Evolutionary conservation across 2,329 filamentous ascomycete genomes (phyloP), one percentile per base, ranked within the genome.

Genomic region (Verticillium dahliae): DNA sequence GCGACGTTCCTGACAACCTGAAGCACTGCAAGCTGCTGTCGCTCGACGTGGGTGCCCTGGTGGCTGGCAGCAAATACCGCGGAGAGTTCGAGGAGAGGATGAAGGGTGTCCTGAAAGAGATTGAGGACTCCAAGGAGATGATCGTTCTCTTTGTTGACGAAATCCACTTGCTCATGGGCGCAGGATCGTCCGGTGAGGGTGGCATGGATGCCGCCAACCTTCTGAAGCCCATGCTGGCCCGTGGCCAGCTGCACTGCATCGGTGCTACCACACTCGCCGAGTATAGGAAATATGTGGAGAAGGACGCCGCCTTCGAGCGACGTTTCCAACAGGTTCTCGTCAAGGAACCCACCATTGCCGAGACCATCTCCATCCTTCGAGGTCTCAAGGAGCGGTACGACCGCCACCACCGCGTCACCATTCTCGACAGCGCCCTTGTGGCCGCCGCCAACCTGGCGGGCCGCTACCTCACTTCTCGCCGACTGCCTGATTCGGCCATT

Each of bases 61-160:
- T 99, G 65, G 95, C 95, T 62, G 95, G 95, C 68, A 97, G 92
- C 85, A 99, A 99, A 79, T 99, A 96, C 80, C 89, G 95, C 58
- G 95, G 95, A 79, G 95, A 99, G 75, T 99, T 99, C 63, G 95
- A 99, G 75, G 95, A 99, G 81, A 87, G 95, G 69, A 98, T 99
- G 93, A 99, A 99, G 84, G 93, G 94, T 61, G 95, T 99, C 5
- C 77, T 99, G 69, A 99, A 98, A 76, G 95, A 99, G 78, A 97
- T 99, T 62, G 85, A 93, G 68, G 89, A 96, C 61, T 92, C 92
- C 59, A 96, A 95, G 74, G 94, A 98, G 62, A 97, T 93, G 81
- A 97, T 99, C 72, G 90, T 99, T 59, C 87, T 99, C 65, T 99
- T 99, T 69, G 95, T 99, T 67, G 95, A 99, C 76, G 95, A 99